phyloP scores from a whole-genome alignment of 805 yeast genomes.

The Lachancea meyersii region DNA sequence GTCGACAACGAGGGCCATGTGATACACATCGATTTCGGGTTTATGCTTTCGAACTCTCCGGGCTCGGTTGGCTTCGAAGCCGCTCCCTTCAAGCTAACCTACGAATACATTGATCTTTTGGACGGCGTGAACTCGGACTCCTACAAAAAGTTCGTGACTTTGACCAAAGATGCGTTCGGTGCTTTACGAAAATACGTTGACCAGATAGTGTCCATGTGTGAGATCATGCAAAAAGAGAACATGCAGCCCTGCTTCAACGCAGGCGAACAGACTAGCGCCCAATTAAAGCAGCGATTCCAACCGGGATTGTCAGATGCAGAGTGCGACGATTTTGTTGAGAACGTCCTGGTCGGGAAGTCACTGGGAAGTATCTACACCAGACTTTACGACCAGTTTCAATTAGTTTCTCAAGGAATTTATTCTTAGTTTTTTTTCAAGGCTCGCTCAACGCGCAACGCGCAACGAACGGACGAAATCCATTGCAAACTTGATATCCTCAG shows the following conservation, averaged over 20 bases:
- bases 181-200: conserved; percentile 69
- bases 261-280: conserved; percentile 76
- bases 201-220: conserved; percentile 75
- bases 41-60: conserved; percentile 86
- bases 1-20: conserved; percentile 93
- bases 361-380: conserved; percentile 85
- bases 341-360: conserved; percentile 68
- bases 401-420: conserved; percentile 92
- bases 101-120: conserved; percentile 79
- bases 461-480: no score
- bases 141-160: conserved; percentile 52
- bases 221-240: conserved; percentile 89
- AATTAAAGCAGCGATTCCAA: conserved; percentile 76
- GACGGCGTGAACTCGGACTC: conserved; percentile 69
- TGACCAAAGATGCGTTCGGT: conserved; percentile 69
- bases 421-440: conserved; percentile 17
- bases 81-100: conserved; percentile 90
- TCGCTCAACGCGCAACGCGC: no score
- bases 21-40: conserved; percentile 93
- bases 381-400: conserved; percentile 89
- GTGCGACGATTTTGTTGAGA: conserved; percentile 73
- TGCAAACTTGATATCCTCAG: no score
- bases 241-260: conserved; percentile 84
- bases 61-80: conserved; percentile 97
- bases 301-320: conserved; percentile 59